These are phyloP conservation scores for Fusarium austroafricanum DNA, from an alignment of 2,329 filamentous ascomycete species.

Conservation along the genomic window DNA sequence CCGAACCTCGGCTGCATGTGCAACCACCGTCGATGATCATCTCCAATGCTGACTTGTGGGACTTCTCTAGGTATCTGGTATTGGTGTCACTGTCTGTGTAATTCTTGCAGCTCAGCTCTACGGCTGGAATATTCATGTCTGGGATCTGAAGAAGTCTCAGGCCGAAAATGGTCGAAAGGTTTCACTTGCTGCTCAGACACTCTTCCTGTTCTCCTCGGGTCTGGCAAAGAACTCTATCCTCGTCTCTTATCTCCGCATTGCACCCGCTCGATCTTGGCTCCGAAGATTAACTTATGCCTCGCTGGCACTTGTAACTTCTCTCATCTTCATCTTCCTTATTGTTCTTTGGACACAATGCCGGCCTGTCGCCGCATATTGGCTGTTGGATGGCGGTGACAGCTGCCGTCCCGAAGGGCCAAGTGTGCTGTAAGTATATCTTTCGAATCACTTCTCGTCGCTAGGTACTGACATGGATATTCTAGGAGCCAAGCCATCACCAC, in stretches of 20 bases:
- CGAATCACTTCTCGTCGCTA: no score
- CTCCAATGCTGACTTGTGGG: slow-evolving; percentile 24
- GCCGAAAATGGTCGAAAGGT: slow-evolving; percentile 51
- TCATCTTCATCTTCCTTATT: slow-evolving; percentile 50
- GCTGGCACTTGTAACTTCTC: slow-evolving; percentile 45
- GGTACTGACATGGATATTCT: background rate
- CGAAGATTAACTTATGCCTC: slow-evolving; percentile 47
- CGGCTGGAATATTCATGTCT: slow-evolving; percentile 55
- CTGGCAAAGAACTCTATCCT: slow-evolving; percentile 57
- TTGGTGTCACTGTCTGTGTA: slow-evolving; percentile 50
- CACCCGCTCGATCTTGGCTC: slow-evolving; percentile 49
- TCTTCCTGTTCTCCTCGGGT: slow-evolving; percentile 54
- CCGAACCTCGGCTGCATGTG: slow-evolving; percentile 31
- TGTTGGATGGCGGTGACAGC: slow-evolving; percentile 34
- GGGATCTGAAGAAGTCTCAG: slow-evolving; percentile 49
- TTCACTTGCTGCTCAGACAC: slow-evolving; percentile 54
- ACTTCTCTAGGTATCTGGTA: slow-evolving; percentile 48
- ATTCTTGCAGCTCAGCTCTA: slow-evolving; percentile 52
- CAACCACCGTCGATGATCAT: background rate
- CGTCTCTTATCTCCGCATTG: slow-evolving; percentile 55
- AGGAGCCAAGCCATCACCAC: slow-evolving; percentile 50
- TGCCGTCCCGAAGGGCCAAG: slow-evolving; percentile 49
- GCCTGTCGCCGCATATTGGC: slow-evolving; percentile 43
- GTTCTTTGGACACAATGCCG: slow-evolving; percentile 54
- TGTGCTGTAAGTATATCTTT: slow-evolving; percentile 37